Evolutionary conservation across 768 basidiomycete species (phyloP).

Genomic region (Termitomyces sp.): DNA sequence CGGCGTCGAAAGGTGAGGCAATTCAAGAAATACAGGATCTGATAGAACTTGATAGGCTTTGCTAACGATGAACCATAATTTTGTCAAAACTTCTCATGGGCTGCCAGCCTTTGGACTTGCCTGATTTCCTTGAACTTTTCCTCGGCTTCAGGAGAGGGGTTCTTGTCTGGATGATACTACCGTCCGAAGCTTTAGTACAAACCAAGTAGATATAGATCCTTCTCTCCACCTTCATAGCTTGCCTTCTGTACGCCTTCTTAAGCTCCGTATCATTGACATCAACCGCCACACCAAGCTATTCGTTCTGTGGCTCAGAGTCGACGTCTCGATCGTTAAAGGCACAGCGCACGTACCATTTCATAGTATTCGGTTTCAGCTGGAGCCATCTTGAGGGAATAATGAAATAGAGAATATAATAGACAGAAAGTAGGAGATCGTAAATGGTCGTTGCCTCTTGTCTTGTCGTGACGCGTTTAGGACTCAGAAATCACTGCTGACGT

Average conservation of each 20-base stretch:
- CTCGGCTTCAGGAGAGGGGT: constrained; percentile 86
- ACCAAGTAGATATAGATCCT: not conserved
- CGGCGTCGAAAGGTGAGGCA: not conserved
- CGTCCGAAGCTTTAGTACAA: not conserved
- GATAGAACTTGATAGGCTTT: constrained; percentile 95
- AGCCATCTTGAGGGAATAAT: constrained; percentile 43
- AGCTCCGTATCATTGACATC: constrained; percentile 77
- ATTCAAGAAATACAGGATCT: constrained; percentile 54
- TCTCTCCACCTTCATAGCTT: constrained; percentile 76
- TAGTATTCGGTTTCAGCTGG: constrained; percentile 91
- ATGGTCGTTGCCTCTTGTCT: constrained; percentile 4
- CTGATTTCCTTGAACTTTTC: constrained; percentile 97
- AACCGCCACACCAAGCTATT: constrained; percentile 62
- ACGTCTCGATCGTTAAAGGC: not conserved
- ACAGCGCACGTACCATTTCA: constrained; percentile 54
- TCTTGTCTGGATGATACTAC: constrained; percentile 95
- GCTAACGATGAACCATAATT: constrained; percentile 30
- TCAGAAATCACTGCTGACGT: constrained; percentile 10
- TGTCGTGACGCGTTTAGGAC: not conserved
- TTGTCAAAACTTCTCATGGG: not conserved
- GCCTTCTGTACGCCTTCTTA: constrained; percentile 94
- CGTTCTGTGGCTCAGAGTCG: not conserved
- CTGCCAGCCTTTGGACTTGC: constrained; percentile 28
- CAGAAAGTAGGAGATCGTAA: constrained; percentile 8
- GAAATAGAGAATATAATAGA: constrained; percentile 10